phyloP scores from a whole-genome alignment of 2,329 filamentous ascomycete genomes.

The Fusarium fujikuroi region DNA sequence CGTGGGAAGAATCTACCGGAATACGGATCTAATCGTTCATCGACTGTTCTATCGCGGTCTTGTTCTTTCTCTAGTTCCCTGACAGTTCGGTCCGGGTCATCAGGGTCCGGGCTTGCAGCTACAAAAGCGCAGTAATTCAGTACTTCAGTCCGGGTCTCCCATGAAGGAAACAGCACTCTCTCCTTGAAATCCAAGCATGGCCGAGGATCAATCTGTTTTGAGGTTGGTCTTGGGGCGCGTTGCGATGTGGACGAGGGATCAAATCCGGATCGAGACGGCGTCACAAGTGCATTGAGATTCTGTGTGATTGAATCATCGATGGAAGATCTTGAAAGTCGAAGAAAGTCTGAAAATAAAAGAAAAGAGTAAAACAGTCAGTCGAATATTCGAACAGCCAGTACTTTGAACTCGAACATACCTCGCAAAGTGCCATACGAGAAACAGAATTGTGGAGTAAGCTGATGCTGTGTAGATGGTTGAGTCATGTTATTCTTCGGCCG shows the following conservation, averaged over 20 bases:
- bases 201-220: neutral
- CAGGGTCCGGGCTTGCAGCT: neutral
- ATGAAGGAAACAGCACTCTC: neutral
- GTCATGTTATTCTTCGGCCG: conserved; percentile 57
- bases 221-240: neutral
- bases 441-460: conserved; percentile 78
- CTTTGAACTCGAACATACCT: conserved; percentile 60
- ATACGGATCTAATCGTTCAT: conserved; percentile 94
- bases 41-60: conserved; percentile 67
- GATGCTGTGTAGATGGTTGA: conserved; percentile 54
- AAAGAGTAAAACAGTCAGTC: neutral
- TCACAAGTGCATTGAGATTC: conserved; percentile 89
- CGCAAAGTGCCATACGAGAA: conserved; percentile 75
- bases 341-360: conserved; percentile 74
- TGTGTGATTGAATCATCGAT: conserved; percentile 93
- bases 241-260: conserved; percentile 65
- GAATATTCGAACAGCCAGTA: neutral
- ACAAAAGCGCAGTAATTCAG: neutral
- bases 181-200: conserved; percentile 74
- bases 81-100: neutral
- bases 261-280: conserved; percentile 77
- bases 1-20: conserved; percentile 82
- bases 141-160: neutral
- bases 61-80: neutral
- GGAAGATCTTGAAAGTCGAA: conserved; percentile 82